A percentile compares a stretch with the other conserved stretches of the same genome.
These are phyloP conservation scores for Pouteria glomerata DNA, from an alignment of 148 eudicot species.

Conservation along the genomic window DNA sequence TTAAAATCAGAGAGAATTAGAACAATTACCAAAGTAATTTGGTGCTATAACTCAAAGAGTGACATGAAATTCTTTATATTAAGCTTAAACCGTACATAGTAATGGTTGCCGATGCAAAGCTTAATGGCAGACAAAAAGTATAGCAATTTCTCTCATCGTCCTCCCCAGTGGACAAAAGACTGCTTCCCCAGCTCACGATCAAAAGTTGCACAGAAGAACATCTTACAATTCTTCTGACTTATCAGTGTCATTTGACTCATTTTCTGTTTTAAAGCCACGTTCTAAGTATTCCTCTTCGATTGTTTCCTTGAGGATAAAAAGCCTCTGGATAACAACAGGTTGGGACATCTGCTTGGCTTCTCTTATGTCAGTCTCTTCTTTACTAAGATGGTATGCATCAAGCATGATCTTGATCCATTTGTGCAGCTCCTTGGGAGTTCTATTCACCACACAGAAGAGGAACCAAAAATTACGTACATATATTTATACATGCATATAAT, in stretches of 20 bases:
- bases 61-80: not conserved
- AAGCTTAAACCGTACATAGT: not conserved
- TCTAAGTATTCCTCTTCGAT: conserved; percentile 85
- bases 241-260: conserved; percentile 28
- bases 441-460: conserved; percentile 20
- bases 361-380: conserved; percentile 82
- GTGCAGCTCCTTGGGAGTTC: conserved; percentile 93
- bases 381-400: conserved; percentile 70
- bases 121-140: not conserved
- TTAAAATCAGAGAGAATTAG: no score
- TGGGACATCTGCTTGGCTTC: conserved; percentile 75
- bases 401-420: conserved; percentile 93
- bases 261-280: conserved; percentile 31
- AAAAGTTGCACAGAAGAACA: no score
- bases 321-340: conserved; percentile 88
- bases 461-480: not conserved
- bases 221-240: conserved; percentile 17
- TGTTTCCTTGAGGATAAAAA: conserved; percentile 81
- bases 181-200: not conserved
- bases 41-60: no score
- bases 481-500: not conserved
- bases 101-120: not conserved
- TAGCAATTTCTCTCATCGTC: not conserved
- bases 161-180: not conserved
- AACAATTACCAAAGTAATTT: no score